Base-by-base conservation (phyloP, 1,139 yeast genomes). In the Diutina scorzettiae region DNA sequence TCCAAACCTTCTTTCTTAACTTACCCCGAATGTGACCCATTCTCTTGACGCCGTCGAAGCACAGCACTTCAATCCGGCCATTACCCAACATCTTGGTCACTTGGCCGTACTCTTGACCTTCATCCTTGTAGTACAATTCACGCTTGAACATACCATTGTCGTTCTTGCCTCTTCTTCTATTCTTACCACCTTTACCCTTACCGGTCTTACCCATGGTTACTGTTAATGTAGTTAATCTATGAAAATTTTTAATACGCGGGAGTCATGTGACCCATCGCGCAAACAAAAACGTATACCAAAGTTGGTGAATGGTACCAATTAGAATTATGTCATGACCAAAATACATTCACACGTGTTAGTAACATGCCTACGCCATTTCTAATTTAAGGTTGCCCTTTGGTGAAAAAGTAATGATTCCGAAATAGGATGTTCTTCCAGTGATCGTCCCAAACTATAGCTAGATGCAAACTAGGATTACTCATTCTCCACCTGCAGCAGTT, bases 1-100 rank as follows among this genome's bases (percentile, higher is more conserved):
- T 89, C 99, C 99, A 93, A 48, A 89, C 97, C 78, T 91, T 91
- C 81, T 93, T 93, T 76, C 99, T 84, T 70, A 93, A 77, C 64
- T 93, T 93, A 54, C 99, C 99, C 73, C 99, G 84, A 58, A 93
- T 93, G 61, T 91, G 98, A 17, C 95, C 97, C 77, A 86, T 76
- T 71, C 99, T 81, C 61, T 81, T 86, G 53, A 73, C 71, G 50
- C 95, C 96, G 59, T 93, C 98, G 58, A 91, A 93, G 67, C 98
- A 93, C 44, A 78, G 64, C 45, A 95, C 96, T 63, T 89, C 96
- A 44, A 93, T 79, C 66, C 98, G 80, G 53, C 98, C 98, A 60
- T 89, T 89, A 62, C 99, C 99, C 56, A 93, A 77, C 96, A 93
- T 89, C 66, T 89, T 91, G 62, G 93, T 79, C 60, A 93, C 93